These are phyloP conservation scores for Taphrina betulina DNA, from an alignment of 1,139 yeast species.

Conservation along the genomic window DNA sequence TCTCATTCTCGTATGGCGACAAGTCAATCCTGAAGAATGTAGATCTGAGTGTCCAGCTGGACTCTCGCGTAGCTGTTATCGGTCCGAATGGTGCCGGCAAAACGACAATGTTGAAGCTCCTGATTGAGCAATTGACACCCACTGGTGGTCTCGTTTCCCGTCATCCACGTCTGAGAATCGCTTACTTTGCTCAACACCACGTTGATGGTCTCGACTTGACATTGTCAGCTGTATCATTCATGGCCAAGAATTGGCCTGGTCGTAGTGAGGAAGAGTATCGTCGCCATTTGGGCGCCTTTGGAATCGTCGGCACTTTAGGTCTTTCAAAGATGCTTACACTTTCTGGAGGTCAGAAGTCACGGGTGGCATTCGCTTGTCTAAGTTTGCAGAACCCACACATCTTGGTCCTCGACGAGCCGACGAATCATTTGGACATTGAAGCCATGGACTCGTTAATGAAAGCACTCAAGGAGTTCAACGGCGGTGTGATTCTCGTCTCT, in stretches of 20 bases:
- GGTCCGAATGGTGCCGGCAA: conserved; percentile 99
- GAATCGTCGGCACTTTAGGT: conserved; percentile 92
- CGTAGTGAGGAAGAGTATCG: conserved; percentile 95
- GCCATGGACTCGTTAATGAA: conserved; percentile 97
- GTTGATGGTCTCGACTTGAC: conserved; percentile 94
- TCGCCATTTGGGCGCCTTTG: conserved; percentile 93
- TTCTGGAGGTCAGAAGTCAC: conserved; percentile 97
- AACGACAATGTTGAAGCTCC: conserved; percentile 81
- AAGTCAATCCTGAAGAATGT: conserved; percentile 68
- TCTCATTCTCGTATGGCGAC: conserved; percentile 72
- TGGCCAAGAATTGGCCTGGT: conserved; percentile 87
- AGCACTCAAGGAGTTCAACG: conserved; percentile 81
- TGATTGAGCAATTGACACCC: conserved; percentile 76
- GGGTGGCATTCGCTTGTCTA: conserved; percentile 96
- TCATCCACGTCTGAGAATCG: conserved; percentile 85
- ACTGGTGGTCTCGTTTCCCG: conserved; percentile 68
- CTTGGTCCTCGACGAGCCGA: conserved; percentile 95
- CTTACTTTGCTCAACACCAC: conserved; percentile 99
- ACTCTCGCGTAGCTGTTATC: conserved; percentile 90
- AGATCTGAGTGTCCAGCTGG: conserved; percentile 86
- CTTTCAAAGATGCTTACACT: conserved; percentile 83
- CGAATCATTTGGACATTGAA: conserved; percentile 96
- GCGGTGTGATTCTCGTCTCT: conserved; percentile 96
- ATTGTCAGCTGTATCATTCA: conserved; percentile 90
- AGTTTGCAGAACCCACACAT: conserved; percentile 92